phyloP scores from a whole-genome alignment of 257 asterid species.

The Cordia subcordata region DNA sequence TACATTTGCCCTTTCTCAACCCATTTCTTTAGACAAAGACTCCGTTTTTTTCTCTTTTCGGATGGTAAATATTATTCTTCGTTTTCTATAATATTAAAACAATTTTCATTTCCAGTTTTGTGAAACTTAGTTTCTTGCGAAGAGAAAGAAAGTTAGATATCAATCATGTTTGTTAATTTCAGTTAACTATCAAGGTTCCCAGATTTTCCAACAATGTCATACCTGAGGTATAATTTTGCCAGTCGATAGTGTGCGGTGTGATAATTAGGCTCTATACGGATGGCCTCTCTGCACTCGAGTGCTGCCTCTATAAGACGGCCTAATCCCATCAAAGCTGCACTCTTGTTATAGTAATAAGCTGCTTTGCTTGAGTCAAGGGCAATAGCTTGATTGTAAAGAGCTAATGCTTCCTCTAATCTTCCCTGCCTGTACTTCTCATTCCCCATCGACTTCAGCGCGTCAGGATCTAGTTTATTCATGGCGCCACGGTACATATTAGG shows the following conservation, averaged over 20 bases:
- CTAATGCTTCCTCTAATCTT: slow-evolving; percentile 45
- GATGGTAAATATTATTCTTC: too few relatives aligned
- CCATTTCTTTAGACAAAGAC: too few relatives aligned
- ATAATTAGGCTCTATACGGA: slow-evolving; percentile 42
- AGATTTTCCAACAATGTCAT: not conserved
- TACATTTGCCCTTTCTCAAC: too few relatives aligned
- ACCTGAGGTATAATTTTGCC: slow-evolving; percentile 56
- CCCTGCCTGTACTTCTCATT: slow-evolving; percentile 44
- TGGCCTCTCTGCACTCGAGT: slow-evolving; percentile 44
- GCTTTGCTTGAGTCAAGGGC: slow-evolving; percentile 45
- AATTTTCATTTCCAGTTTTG: too few relatives aligned
- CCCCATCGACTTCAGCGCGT: slow-evolving; percentile 46
- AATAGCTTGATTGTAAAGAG: slow-evolving; percentile 51
- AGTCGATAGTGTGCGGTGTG: slow-evolving; percentile 53
- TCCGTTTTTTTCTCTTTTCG: too few relatives aligned
- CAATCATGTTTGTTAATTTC: not conserved
- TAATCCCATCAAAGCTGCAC: slow-evolving; percentile 56
- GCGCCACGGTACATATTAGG: slow-evolving; percentile 20
- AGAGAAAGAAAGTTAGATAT: too few relatives aligned
- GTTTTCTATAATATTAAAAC: too few relatives aligned
- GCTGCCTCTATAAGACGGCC: slow-evolving; percentile 54
- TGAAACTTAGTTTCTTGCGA: too few relatives aligned
- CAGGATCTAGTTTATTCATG: slow-evolving; percentile 28
- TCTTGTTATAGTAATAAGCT: slow-evolving; percentile 48
- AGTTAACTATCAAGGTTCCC: not conserved